A percentile compares a stretch with the other conserved stretches of the same genome.
phyloP scores from a whole-genome alignment of 257 asterid species.

The Euphrasia confusa region DNA sequence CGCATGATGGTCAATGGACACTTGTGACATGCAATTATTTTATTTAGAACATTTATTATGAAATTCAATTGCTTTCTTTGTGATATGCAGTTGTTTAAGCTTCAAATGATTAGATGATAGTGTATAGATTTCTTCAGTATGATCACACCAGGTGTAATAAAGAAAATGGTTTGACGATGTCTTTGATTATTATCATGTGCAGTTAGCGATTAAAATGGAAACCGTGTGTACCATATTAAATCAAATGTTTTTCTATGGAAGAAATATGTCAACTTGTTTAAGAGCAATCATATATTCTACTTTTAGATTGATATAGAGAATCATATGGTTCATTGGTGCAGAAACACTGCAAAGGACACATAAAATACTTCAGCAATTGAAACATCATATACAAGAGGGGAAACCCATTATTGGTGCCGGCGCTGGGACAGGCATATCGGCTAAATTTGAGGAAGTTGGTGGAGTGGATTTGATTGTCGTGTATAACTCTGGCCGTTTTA shows the following conservation, averaged over 20 bases:
- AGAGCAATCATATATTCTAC: background rate
- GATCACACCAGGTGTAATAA: too few relatives aligned
- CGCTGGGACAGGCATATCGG: conserved; percentile 99
- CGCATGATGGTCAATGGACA: too few relatives aligned
- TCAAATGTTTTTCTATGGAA: background rate
- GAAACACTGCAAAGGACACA: conserved; percentile 73
- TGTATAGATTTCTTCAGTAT: too few relatives aligned
- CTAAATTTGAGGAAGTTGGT: conserved; percentile 97
- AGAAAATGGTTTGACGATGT: too few relatives aligned
- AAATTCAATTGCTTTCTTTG: too few relatives aligned
- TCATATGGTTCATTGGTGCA: conserved; percentile 32
- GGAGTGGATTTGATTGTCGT: conserved; percentile 90
- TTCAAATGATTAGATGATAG: too few relatives aligned
- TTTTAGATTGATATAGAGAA: background rate
- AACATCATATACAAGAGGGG: conserved; percentile 59
- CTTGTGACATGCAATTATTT: too few relatives aligned
- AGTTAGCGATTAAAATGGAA: too few relatives aligned
- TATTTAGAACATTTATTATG: too few relatives aligned
- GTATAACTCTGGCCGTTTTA: conserved; percentile 91
- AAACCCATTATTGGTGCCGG: conserved; percentile 95
- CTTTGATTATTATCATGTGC: too few relatives aligned
- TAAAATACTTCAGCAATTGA: conserved; percentile 52
- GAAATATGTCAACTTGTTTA: too few relatives aligned
- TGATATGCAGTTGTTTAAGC: too few relatives aligned
- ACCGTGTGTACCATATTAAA: background rate